A percentile compares a stretch with the other conserved stretches of the same genome.
Evolutionary conservation across 1,139 yeast species (phyloP).

Genomic region (Candida tetrigidarum): DNA sequence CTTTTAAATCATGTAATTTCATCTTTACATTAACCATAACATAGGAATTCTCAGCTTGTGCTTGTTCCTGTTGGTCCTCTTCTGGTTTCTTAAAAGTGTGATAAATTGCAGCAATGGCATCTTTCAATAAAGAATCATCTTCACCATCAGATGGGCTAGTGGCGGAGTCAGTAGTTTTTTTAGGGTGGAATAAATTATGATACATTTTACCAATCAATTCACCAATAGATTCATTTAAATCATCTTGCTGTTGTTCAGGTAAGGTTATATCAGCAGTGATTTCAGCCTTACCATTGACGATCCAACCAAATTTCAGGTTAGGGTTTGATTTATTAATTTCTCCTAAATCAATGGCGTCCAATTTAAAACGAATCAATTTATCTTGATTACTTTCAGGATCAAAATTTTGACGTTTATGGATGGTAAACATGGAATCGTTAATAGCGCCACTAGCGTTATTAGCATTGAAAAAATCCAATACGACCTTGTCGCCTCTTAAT

Average conservation of each 20-base stretch:
- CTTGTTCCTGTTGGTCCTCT: conserved; percentile 5
- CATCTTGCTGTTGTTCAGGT: conserved; percentile 46
- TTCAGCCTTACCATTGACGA: conserved; percentile 70
- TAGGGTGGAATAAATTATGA: conserved; percentile 26
- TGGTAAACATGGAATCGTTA: conserved; percentile 73
- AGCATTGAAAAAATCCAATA: conserved; percentile 71
- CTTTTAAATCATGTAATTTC: conserved; percentile 63
- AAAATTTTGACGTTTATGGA: conserved; percentile 57
- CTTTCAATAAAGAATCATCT: conserved; percentile 37
- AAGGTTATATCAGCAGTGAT: conserved; percentile 71
- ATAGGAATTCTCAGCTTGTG: conserved; percentile 34
- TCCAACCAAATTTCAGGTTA: conserved; percentile 62
- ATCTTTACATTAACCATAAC: conserved; percentile 68
- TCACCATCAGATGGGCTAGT: conserved; percentile 25
- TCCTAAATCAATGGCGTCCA: conserved; percentile 66
- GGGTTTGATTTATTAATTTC: conserved; percentile 39
- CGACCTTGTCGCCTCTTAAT: conserved; percentile 58
- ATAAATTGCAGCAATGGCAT: conserved; percentile 49
- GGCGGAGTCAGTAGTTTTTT: conserved; percentile 10
- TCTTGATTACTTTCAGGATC: conserved; percentile 31
- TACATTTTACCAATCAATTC: conserved; percentile 31
- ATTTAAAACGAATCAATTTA: conserved; percentile 60
- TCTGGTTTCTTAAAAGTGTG: conserved; percentile 38
- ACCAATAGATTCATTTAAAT: conserved; percentile 26
- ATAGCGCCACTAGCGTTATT: conserved; percentile 72